Conservation (phyloP, 2,329 filamentous ascomycete species). For the Arthrobotrys pseudoclavata region DNA sequence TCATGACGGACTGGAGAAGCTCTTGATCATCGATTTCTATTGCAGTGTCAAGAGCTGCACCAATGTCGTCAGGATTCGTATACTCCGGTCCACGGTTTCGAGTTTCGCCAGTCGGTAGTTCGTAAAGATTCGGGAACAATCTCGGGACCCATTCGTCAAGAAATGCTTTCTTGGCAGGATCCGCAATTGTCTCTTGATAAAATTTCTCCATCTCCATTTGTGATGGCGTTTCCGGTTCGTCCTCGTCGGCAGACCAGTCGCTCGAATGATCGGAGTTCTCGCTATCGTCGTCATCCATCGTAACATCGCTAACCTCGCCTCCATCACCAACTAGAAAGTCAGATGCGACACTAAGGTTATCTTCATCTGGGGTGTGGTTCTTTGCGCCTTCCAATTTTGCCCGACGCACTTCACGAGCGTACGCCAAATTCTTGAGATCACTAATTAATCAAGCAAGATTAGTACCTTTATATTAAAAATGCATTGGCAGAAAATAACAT, state of each 20-base stretch:
- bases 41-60: slow-evolving; percentile 40
- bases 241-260: slow-evolving; percentile 50
- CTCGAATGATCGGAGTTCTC: slow-evolving; percentile 52
- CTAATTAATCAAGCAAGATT: slow-evolving; percentile 18
- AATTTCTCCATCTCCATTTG: slow-evolving; percentile 27
- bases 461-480: background rate
- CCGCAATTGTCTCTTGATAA: slow-evolving; percentile 30
- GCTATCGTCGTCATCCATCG: slow-evolving; percentile 46
- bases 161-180: slow-evolving; percentile 39
- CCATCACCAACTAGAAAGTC: slow-evolving; percentile 43
- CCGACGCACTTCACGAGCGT: slow-evolving; percentile 54
- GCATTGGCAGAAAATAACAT: background rate
- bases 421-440: slow-evolving; percentile 55
- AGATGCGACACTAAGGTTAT: slow-evolving; percentile 57
- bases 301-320: slow-evolving; percentile 38
- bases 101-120: slow-evolving; percentile 37
- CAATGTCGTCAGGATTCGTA: slow-evolving; percentile 27
- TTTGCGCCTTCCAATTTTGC: slow-evolving; percentile 55
- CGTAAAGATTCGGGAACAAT: slow-evolving; percentile 48
- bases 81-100: slow-evolving; percentile 47
- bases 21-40: slow-evolving; percentile 53
- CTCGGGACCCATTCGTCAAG: slow-evolving; percentile 42
- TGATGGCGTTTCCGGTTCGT: slow-evolving; percentile 30
- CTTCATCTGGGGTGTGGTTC: slow-evolving; percentile 55
- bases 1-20: slow-evolving; percentile 38